Percentiles rank a stretch among this genome's conserved stretches.
phyloP scores from a whole-genome alignment of 441 rosid species.

The Populus tomentosa region DNA sequence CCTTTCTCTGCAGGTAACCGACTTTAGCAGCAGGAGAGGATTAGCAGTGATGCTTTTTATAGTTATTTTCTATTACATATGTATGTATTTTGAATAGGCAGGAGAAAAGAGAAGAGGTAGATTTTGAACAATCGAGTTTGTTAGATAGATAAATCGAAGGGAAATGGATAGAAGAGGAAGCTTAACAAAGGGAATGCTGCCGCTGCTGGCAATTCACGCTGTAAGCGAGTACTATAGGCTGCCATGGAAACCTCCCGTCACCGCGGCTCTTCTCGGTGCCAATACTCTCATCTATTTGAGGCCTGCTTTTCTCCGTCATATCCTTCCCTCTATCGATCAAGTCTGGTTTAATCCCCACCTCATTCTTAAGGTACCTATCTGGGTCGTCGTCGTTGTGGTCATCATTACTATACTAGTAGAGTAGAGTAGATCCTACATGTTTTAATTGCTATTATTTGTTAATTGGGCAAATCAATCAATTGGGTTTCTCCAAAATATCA shows the following conservation, averaged over 20 bases:
- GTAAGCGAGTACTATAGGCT: slow-evolving; percentile 63
- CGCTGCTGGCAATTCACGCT: slow-evolving; percentile 68
- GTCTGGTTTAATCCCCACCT: slow-evolving; percentile 89
- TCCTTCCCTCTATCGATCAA: slow-evolving; percentile 61
- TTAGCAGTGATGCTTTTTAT: background rate
- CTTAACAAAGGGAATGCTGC: slow-evolving; percentile 58
- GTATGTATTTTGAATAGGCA: no score
- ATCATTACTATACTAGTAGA: no score
- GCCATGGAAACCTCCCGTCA: slow-evolving; percentile 91
- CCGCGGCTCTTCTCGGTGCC: slow-evolving; percentile 72
- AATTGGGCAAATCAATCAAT: background rate
- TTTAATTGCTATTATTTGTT: background rate
- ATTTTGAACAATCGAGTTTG: background rate
- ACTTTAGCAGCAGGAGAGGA: background rate
- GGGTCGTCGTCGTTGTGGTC: background rate
- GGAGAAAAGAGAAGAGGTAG: background rate
- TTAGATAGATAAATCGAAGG: background rate
- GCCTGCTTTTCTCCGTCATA: slow-evolving; percentile 49
- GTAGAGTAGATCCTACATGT: background rate
- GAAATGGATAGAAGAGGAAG: slow-evolving; percentile 41
- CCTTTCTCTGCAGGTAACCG: slow-evolving; percentile 5
- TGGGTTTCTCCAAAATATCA: no score
- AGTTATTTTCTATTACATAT: no score
- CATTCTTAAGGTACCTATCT: slow-evolving; percentile 58
- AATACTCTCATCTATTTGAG: slow-evolving; percentile 68